Evolutionary conservation across 1,139 yeast species (phyloP), one percentile per base, ranked within the genome.

Genomic region (Keqinozyma sinolaborantium): DNA sequence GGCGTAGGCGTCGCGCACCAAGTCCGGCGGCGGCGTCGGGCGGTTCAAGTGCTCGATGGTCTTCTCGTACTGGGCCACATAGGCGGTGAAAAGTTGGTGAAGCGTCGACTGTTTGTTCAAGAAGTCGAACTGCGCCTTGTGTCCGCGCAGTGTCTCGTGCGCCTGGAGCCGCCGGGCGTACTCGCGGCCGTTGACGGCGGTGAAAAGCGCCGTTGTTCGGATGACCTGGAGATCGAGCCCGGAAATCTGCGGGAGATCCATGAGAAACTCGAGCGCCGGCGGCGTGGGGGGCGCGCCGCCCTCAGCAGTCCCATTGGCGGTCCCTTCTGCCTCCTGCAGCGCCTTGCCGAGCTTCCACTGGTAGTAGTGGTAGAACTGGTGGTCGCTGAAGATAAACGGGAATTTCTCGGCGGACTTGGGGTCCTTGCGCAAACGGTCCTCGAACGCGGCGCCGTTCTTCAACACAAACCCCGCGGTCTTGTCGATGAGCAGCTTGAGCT

Each of bases 381-480:
- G 74, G 7, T 58, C 62, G 1, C 65, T 65, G 13, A 66, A 56
- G 9, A 87, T 54, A 50, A 88, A 88, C 16, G 73, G 60, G 51
- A 87, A 87, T 52, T 81, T 79, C 18, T 67, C 63, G 36, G 70
- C 73, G 15, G 36, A 26, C 14, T 58, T 57, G 21, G 60, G 53
- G 38, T 75, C 79, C 23, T 60, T 60, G 27, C 62, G 60, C 32
- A 87, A 69, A 35, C 86, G 63, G 4, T 68, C 65, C 45, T 82
- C 94, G 56, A 87, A 84, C 7, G 66, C 57, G 23, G 47, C 51
- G 0, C 95, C 96, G 50, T 85, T 83, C 41, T 84, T 70, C 20
- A 62, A 48, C 8, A 88, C 86, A 48, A 82, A 86, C 3, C 64
- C 75, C 1, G 83, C 85, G 0, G 95, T 85, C 49, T 83, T 84